Conservation (phyloP, 2,329 filamentous ascomycete genomes). For the Rutstroemia sp. region DNA sequence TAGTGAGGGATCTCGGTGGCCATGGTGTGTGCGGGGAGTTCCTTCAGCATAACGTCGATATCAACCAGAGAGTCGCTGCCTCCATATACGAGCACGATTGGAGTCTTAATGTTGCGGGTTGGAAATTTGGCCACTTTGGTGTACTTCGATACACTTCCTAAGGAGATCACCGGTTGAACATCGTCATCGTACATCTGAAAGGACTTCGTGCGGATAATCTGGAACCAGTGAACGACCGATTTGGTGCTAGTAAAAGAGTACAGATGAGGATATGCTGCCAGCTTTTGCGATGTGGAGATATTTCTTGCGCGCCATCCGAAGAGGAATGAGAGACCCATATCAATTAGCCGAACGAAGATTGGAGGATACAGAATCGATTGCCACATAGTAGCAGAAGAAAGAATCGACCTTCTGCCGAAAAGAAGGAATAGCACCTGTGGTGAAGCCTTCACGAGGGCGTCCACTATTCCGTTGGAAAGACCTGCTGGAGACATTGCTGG, state of each 20-base stretch:
- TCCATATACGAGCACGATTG: conserved; percentile 87
- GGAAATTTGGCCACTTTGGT: conserved; percentile 96
- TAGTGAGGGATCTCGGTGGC: conserved; percentile 86
- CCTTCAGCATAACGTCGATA: conserved; percentile 84
- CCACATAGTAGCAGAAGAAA: conserved; percentile 95
- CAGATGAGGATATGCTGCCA: conserved; percentile 90
- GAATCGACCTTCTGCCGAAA: conserved; percentile 84
- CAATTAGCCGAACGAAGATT: conserved; percentile 83
- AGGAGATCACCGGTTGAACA: conserved; percentile 66
- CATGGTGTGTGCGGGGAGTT: conserved; percentile 76
- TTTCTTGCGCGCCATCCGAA: conserved; percentile 87
- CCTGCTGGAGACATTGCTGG: conserved; percentile 95
- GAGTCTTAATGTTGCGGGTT: conserved; percentile 93
- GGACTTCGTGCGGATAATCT: conserved; percentile 91
- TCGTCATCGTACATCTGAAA: conserved; percentile 99
- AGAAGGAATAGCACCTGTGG: conserved; percentile 87
- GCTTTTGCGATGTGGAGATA: conserved; percentile 79
- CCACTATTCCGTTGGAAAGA: conserved; percentile 81
- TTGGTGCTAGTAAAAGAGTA: conserved; percentile 98
- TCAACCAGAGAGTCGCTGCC: conserved; percentile 91
- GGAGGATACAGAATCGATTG: conserved; percentile 92
- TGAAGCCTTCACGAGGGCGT: conserved; percentile 87
- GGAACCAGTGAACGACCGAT: conserved; percentile 97
- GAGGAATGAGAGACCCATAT: conserved; percentile 70
- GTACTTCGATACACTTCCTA: conserved; percentile 69